Percentiles rank a stretch among this genome's conserved stretches.
These are phyloP conservation scores for Trametes gibbosa DNA, from an alignment of 768 basidiomycete species.

Conservation along the genomic window DNA sequence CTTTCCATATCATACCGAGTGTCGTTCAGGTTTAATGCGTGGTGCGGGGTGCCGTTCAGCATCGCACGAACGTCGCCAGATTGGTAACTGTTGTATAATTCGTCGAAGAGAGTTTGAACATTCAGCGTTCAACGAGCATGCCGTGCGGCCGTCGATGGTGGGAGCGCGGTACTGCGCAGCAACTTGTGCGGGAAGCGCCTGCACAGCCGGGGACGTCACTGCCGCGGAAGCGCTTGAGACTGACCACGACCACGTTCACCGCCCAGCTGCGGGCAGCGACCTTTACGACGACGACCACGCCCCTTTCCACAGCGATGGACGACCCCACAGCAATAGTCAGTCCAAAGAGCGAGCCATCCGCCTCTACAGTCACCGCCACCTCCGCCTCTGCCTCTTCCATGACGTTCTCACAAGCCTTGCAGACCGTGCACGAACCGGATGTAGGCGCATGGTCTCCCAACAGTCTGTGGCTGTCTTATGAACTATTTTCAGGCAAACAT, in stretches of 20 bases:
- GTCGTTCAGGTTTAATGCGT: too few species aligned
- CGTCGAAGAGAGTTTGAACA: too few species aligned
- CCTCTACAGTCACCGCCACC: slow-evolving; percentile 39
- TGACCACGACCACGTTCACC: slow-evolving; percentile 18
- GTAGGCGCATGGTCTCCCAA: slow-evolving; percentile 30
- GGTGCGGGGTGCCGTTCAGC: too few species aligned
- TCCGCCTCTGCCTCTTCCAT: slow-evolving; percentile 44
- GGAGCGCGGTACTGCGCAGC: too few species aligned
- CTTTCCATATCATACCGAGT: too few species aligned
- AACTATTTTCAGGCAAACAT: slow-evolving; percentile 49
- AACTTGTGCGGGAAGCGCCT: too few species aligned
- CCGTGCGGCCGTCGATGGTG: too few species aligned
- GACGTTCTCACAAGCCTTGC: slow-evolving; percentile 44
- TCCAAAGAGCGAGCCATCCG: slow-evolving; percentile 50
- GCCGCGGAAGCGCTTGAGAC: too few species aligned
- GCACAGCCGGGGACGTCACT: too few species aligned
- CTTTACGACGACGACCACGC: slow-evolving; percentile 3
- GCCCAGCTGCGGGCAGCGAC: slow-evolving; percentile 14
- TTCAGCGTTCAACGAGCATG: too few species aligned
- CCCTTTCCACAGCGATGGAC: slow-evolving; percentile 19
- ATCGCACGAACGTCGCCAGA: too few species aligned
- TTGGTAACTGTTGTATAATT: too few species aligned
- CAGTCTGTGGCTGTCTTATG: slow-evolving; percentile 2
- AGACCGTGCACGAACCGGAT: slow-evolving; percentile 38
- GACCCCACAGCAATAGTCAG: slow-evolving; percentile 36